Percentiles rank a stretch among this genome's conserved stretches.
These are phyloP conservation scores for Gastrolobium bilobum DNA, from an alignment of 306 rosid species.

Conservation along the genomic window DNA sequence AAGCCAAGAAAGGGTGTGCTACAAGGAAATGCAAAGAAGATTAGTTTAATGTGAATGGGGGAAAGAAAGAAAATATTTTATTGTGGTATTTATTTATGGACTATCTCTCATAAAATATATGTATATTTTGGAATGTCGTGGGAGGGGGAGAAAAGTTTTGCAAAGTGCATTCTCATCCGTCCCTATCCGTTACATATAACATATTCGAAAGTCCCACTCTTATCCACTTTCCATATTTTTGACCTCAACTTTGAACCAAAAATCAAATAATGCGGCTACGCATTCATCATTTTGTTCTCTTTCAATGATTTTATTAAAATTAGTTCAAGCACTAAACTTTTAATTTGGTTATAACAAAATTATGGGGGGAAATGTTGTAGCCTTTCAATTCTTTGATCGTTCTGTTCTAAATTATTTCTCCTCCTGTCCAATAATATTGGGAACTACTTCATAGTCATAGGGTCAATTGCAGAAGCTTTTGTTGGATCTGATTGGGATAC, in stretches of 20 bases:
- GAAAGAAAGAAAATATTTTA: not conserved
- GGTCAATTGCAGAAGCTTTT: no score
- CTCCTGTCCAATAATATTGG: no score
- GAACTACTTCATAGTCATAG: no score
- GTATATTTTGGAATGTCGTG: not conserved
- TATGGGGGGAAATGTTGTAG: no score
- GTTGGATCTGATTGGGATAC: no score
- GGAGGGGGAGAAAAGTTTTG: not conserved
- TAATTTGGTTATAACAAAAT: not conserved
- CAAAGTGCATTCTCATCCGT: conserved; percentile 9
- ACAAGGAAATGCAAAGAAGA: not conserved
- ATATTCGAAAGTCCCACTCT: conserved; percentile 42
- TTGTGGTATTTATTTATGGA: not conserved
- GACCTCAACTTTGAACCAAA: not conserved
- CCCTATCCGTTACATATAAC: conserved; percentile 52
- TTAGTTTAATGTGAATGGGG: not conserved
- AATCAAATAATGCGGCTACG: not conserved
- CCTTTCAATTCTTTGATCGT: no score
- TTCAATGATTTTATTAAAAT: not conserved
- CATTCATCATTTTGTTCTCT: not conserved
- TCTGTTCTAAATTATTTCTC: no score
- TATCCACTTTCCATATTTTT: conserved; percentile 32
- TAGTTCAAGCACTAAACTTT: not conserved
- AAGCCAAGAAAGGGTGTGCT: not conserved
- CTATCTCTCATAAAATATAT: not conserved